Evolutionary conservation across 2,329 filamentous ascomycete genomes (phyloP), one percentile per base, ranked within the genome.

Genomic region (Penicillium sp.): DNA sequence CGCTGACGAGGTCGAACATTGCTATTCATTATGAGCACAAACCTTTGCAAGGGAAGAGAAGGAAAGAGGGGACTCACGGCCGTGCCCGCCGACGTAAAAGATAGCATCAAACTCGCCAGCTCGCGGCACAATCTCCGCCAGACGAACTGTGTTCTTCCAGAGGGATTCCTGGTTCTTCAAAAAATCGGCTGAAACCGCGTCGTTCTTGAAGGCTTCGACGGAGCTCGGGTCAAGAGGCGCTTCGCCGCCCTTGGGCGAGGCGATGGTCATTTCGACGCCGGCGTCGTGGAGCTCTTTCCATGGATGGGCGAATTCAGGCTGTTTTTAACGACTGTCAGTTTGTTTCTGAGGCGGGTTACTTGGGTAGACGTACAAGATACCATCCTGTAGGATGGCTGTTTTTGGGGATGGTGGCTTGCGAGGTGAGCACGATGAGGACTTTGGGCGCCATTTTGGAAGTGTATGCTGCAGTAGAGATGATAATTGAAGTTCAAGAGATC

Each of bases 371-470:
- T 75, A 86, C 84, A 65, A 90, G 75, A 67, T 83, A 90, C 87
- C 87, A 90, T 61, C 88, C 88, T 0, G 87, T 89, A 9, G 81
- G 80, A 55, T 74, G 71, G 60, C 71, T 69, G 46, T 68, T 71
- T 63, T 68, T 65, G 52, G 74, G 74, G 52, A 80, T 71, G 59
- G 74, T 71, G 61, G 71, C 70, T 69, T 82, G 79, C 59, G 86
- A 90, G 62, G 85, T 88, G 60, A 90, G 82, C 57, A 91, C 83
- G 70, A 90, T 74, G 74, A 91, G 86, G 61, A 90, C 74, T 70
- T 87, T 88, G 40, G 79, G 79, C 5, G 71, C 60, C 61, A 63
- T 63, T 35, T 18, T 50, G n/a, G n/a, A n/a, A n/a, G n/a, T n/a
- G n/a, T n/a, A n/a, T n/a, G n/a, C n/a, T n/a, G n/a, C n/a, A n/a